These are phyloP conservation scores for Nigrospora oryzae DNA, from an alignment of 2,329 filamentous ascomycete species.

Conservation along the genomic window DNA sequence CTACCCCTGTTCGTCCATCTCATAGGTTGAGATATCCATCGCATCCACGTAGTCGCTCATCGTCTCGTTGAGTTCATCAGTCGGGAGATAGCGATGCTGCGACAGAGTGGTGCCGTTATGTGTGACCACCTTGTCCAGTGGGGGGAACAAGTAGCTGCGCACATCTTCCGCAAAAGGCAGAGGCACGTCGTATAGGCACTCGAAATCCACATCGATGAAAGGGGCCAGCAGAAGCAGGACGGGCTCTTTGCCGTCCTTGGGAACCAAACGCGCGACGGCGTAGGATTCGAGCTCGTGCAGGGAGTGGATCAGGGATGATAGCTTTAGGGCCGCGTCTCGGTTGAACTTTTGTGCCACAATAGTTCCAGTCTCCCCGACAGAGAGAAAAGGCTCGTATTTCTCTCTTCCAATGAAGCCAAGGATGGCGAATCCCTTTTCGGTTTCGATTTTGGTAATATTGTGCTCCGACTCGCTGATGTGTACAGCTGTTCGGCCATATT, in stretches of 20 bases:
- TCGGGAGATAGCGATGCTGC: conserved; percentile 75
- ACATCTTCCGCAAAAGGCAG: conserved; percentile 92
- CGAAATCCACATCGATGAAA: conserved; percentile 66
- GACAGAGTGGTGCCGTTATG: conserved; percentile 74
- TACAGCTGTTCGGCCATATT: conserved; percentile 87
- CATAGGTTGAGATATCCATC: conserved; percentile 76
- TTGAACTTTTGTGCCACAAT: conserved; percentile 72
- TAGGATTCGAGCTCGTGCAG: conserved; percentile 79
- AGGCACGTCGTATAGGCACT: conserved; percentile 83
- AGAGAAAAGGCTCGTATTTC: conserved; percentile 77
- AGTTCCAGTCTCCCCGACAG: conserved; percentile 72
- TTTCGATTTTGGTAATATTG: conserved; percentile 83
- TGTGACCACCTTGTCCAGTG: conserved; percentile 78
- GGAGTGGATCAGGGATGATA: conserved; percentile 85
- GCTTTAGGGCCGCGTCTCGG: conserved; percentile 71
- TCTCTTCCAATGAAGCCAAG: conserved; percentile 75
- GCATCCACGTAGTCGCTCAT: conserved; percentile 91
- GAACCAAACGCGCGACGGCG: conserved; percentile 76
- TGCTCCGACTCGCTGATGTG: conserved; percentile 80
- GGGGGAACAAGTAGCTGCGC: conserved; percentile 82
- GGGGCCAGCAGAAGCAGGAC: conserved; percentile 72
- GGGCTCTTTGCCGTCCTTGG: conserved; percentile 76
- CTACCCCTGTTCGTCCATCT: conserved; percentile 67
- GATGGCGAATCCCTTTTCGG: conserved; percentile 65
- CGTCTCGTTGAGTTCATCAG: conserved; percentile 60